phyloP scores from a whole-genome alignment of 1,284 basidiomycete genomes.

The Ceratobasidium sp. region DNA sequence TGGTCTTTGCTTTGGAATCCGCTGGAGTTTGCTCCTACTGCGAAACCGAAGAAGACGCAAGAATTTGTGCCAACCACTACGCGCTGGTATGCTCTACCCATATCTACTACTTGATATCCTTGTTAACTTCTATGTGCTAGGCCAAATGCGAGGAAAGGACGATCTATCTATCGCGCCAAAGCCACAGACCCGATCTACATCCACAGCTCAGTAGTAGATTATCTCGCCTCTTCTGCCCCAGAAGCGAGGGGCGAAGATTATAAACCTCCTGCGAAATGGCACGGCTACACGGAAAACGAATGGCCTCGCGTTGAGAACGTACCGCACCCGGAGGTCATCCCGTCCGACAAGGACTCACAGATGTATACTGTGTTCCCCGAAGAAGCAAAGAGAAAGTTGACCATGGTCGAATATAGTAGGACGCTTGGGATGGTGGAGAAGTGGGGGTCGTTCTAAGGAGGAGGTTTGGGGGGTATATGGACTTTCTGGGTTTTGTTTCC shows the following conservation, averaged over 20 bases:
- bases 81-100: background rate
- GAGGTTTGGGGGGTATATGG: too few species aligned
- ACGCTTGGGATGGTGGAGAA: too few species aligned
- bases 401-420: background rate
- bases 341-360: background rate
- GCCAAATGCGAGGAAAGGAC: background rate
- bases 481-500: too few species aligned
- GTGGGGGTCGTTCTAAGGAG: too few species aligned
- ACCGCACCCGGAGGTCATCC: background rate
- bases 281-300: background rate
- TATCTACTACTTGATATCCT: background rate
- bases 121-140: background rate
- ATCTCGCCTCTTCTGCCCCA: background rate
- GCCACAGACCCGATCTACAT: constrained; percentile 9
- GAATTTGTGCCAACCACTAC: background rate
- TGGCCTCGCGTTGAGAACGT: constrained; percentile 24
- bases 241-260: background rate
- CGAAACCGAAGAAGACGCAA: background rate
- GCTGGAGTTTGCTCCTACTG: background rate
- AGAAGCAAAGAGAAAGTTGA: background rate
- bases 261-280: constrained; percentile 14
- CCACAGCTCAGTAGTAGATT: constrained; percentile 16
- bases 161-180: background rate
- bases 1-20: background rate
- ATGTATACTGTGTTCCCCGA: background rate